Base-by-base conservation (phyloP, 805 yeast genomes). In the Clavispora asparagi region DNA sequence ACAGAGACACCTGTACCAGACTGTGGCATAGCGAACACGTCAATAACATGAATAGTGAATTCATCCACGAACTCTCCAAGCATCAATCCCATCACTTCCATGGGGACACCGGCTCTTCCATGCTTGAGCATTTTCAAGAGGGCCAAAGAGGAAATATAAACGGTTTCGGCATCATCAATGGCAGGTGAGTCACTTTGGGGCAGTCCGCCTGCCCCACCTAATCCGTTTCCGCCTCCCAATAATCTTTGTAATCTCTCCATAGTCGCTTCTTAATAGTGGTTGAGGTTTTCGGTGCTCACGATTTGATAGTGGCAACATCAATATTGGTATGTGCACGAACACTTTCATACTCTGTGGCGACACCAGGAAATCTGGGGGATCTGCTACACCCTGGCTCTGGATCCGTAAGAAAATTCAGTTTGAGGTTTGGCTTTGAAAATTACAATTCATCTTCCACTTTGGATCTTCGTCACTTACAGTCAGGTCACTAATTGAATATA, bases 21-120 rank as follows among this genome's bases (percentile, higher is more conserved):
- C 71, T 94, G 99, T 16, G 99, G 99, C 99, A 94, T 94, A 46
- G 99, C 99, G 76, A 94, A 94, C 43, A 95, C 99, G 63, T 94
- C 99, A 45, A 89, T 89, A 35, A 94, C 99, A 58, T 91, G 95
- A 33, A 94, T 94, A 0, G 99, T 94, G 67, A 86, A 92, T 51
- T 94, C 98, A 65, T 94, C 99, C 26, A 94, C 94, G 68, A 94
- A 92, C 57, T 92, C 97, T 40, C 99, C 99, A 51, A 95, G 77
- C 99, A 94, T 94, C 54, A 94, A 76, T 3, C 99, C 99, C 99
- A 94, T 94, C 43, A 79, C 84, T 63, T 78, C 83, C 83, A 78
- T 78, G n/a, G 83, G 83, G 43, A 78, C 83, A 64, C 95, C 94
- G 2, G 94, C 92, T 62, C 98, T 79, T 32, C 98, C 98, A 63